phyloP scores from a whole-genome alignment of 495 filamentous ascomycete species.

The Gamarada debralockiae region DNA sequence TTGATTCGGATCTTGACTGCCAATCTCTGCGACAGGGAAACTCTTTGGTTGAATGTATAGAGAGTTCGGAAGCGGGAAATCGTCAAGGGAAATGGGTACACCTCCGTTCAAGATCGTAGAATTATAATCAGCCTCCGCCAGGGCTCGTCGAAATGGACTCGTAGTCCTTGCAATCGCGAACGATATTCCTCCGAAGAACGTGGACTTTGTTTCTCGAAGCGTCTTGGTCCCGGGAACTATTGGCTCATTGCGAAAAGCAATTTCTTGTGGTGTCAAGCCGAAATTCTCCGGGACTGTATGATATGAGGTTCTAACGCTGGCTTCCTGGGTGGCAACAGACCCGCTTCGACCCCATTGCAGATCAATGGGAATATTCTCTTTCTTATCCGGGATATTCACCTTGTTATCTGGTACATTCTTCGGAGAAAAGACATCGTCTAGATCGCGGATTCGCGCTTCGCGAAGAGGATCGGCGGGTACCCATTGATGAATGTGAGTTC shows the following conservation, averaged over 20 bases:
- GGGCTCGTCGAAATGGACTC: constrained; percentile 52
- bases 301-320: constrained; percentile 16
- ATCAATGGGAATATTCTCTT: background rate
- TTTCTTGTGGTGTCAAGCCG: constrained; percentile 26
- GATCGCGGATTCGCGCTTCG: constrained; percentile 15
- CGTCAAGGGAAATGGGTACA: background rate
- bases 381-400: background rate
- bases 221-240: constrained; percentile 11
- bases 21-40: background rate
- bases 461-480: constrained; percentile 20
- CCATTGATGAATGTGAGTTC: constrained; percentile 22
- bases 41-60: background rate
- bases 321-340: background rate
- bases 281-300: constrained; percentile 17
- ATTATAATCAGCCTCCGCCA: constrained; percentile 34
- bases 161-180: constrained; percentile 30
- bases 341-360: background rate
- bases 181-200: constrained; percentile 19
- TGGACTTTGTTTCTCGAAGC: constrained; percentile 27
- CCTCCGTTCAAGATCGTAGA: background rate
- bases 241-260: constrained; percentile 24
- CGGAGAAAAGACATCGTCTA: constrained; percentile 19
- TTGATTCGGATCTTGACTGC: background rate
- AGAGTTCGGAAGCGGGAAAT: constrained; percentile 16
- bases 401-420: background rate